Conservation (phyloP, 2,329 filamentous ascomycete genomes). For the Tetracladium maxilliforme region DNA sequence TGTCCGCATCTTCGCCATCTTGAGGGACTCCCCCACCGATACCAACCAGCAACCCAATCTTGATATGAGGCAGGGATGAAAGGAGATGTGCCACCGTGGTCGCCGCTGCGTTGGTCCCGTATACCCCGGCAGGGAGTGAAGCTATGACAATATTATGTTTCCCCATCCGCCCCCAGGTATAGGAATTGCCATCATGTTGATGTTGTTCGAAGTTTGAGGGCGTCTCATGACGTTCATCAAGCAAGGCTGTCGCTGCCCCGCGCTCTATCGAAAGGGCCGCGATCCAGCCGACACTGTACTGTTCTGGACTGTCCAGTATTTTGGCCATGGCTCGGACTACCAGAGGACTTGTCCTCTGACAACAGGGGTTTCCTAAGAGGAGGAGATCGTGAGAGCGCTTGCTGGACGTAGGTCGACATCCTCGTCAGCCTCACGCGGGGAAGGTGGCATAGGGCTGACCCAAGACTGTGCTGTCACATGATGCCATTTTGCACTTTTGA, state of each 20-base stretch:
- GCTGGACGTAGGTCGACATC: no score
- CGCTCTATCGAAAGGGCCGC: conserved; percentile 14
- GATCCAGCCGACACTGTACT: conserved; percentile 17
- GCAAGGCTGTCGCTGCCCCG: conserved; percentile 12
- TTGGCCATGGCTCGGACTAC: no score
- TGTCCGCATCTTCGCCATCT: conserved; percentile 3
- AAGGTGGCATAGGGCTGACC: no score
- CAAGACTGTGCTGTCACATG: no score
- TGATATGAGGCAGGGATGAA: conserved; percentile 5
- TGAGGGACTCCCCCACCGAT: no score
- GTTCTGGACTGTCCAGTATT: no score
- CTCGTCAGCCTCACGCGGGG: no score
- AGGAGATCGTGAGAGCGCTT: no score
- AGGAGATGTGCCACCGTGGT: conserved; percentile 6
- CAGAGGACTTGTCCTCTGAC: no score
- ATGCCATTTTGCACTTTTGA: no score
- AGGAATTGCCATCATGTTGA: conserved; percentile 9
- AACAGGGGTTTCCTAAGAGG: no score
- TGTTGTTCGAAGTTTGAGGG: conserved; percentile 4
- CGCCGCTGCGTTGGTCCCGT: conserved; percentile 8
- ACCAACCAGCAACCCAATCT: no score
- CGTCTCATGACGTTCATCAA: conserved; percentile 14
- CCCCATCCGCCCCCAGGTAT: conserved; percentile 10
- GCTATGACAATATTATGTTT: conserved; percentile 12
- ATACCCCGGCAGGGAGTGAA: conserved; percentile 7